A percentile compares a stretch with the other conserved stretches of the same genome.
phyloP scores from a whole-genome alignment of 2,329 filamentous ascomycete species.

The Paraphoma chrysanthemicola region DNA sequence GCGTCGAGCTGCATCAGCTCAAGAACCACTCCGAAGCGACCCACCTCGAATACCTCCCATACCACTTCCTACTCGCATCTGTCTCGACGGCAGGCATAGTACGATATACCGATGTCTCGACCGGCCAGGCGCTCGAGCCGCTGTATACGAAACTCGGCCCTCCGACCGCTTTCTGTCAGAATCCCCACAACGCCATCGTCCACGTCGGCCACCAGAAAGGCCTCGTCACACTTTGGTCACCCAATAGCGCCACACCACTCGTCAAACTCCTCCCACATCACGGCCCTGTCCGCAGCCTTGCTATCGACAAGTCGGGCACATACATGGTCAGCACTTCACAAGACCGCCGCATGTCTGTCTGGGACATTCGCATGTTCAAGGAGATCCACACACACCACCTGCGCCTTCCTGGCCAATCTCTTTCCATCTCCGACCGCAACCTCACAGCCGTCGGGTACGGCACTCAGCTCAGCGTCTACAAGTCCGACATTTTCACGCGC shows the following conservation, averaged over 20 bases:
- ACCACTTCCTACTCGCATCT: conserved; percentile 92
- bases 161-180: conserved; percentile 83
- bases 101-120: conserved; percentile 92
- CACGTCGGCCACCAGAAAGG: conserved; percentile 96
- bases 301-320: conserved; percentile 85
- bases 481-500: conserved; percentile 79
- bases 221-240: conserved; percentile 93
- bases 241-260: conserved; percentile 83
- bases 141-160: conserved; percentile 84
- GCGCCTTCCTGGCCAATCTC: conserved; percentile 78
- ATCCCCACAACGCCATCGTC: conserved; percentile 89
- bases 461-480: conserved; percentile 89
- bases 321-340: conserved; percentile 97
- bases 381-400: conserved; percentile 91
- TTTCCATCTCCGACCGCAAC: conserved; percentile 87
- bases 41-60: conserved; percentile 94
- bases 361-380: conserved; percentile 94
- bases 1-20: conserved; percentile 90
- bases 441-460: conserved; percentile 91
- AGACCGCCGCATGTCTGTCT: conserved; percentile 90
- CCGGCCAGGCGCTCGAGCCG: conserved; percentile 85
- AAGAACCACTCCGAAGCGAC: conserved; percentile 90
- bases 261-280: conserved; percentile 91
- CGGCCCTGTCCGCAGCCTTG: conserved; percentile 84
- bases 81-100: conserved; percentile 84